Base-by-base conservation (phyloP, 352 stramenopile species). In the Salisapilia sapeloensis region DNA sequence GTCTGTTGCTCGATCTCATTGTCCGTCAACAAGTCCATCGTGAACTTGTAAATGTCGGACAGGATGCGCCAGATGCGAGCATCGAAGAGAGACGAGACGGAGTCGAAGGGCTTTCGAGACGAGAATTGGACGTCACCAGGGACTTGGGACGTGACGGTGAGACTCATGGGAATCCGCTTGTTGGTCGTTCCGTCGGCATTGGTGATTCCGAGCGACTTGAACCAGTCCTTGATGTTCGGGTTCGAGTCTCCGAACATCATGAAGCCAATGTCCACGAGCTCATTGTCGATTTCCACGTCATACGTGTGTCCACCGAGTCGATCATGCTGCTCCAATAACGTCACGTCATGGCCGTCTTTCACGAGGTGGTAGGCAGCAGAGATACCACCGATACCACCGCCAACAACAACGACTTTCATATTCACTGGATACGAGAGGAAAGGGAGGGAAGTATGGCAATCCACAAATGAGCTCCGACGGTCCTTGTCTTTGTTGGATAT, bases 221-320 rank as follows among this genome's bases (percentile, higher is more conserved):
- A 90, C 74, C 74, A 90, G 35, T 76, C 64, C 54, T 90, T 90
- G 45, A 90, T 90, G 60, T 90, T 90, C 31, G 74, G 74, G 57
- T 90, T 90, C 49, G 74, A 90, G 48, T 90, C 74, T 16, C 74
- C 74, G 33, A 82, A 90, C 74, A 90, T 90, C 74, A 90, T 90
- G 53, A 90, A 90, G 46, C 74, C 74, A 24, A 90, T 65, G 46
- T 90, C 74, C 11, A 90, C 74, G 34, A 65, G 60, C 45, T 90
- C 70, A 42, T 56, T 51, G 52, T 90, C 74, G 53, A 86, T 82
- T 44, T 90, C 70, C 62, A 86, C 82, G 43, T 78, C 62, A 50
- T 81, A 86, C 47, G 74, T 79, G 61, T 90, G 74, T 28, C 74
- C 74, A 20, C 74, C 74, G 13, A 90, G 43, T 34, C 53, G 65